Percentiles rank a stretch among this genome's conserved stretches.
Evolutionary conservation across 1,139 yeast genomes (phyloP).

Genomic region (Suhomyces choctaworum): DNA sequence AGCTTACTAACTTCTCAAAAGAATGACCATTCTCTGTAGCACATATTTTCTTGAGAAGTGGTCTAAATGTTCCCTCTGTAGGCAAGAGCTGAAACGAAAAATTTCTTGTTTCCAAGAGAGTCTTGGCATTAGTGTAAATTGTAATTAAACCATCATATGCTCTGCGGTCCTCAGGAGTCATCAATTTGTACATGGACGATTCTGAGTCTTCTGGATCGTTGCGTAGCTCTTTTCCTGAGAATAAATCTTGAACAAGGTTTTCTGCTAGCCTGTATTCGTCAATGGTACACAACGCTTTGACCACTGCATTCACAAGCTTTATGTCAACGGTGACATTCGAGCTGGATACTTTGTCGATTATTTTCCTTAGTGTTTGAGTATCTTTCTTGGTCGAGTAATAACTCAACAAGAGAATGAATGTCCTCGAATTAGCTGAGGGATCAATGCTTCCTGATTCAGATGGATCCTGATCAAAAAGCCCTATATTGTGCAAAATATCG

Average conservation of each 20-base stretch:
- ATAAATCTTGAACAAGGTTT: background rate
- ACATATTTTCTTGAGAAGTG: conserved; percentile 21
- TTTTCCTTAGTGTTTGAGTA: background rate
- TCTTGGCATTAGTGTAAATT: conserved; percentile 22
- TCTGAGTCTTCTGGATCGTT: conserved; percentile 14
- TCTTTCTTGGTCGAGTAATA: conserved; percentile 1
- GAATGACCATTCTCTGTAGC: conserved; percentile 1
- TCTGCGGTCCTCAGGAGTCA: conserved; percentile 22
- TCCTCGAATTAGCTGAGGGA: conserved; percentile 9
- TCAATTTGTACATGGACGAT: conserved; percentile 17
- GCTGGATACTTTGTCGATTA: background rate
- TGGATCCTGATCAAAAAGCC: background rate
- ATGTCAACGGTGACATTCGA: conserved; percentile 18
- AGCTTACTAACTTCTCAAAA: conserved; percentile 16
- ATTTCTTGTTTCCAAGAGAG: conserved; percentile 25
- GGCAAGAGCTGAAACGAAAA: conserved; percentile 21
- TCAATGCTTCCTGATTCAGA: background rate
- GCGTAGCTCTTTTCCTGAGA: background rate
- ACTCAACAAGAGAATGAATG: conserved; percentile 11
- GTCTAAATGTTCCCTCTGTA: conserved; percentile 30
- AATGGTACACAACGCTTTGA: conserved; percentile 15
- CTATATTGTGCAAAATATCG: conserved; percentile 15
- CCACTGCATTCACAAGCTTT: conserved; percentile 20
- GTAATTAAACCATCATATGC: conserved; percentile 20
- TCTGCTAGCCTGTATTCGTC: conserved; percentile 12